Conservation (phyloP, 2,329 filamentous ascomycete genomes). For the Teratosphaeria gauchensis region DNA sequence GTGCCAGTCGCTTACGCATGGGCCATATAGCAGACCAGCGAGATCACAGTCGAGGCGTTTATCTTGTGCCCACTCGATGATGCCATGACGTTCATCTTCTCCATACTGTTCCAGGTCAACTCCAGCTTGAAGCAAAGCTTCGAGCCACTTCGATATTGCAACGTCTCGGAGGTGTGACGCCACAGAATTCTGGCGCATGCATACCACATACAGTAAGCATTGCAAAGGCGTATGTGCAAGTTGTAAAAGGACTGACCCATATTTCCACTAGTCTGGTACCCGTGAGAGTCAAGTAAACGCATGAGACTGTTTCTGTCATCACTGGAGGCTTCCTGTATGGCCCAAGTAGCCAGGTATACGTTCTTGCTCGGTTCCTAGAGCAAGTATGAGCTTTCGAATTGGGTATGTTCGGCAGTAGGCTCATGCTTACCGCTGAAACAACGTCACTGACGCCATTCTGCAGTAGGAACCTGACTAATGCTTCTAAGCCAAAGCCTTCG, state of each 20-base stretch:
- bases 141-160: not conserved
- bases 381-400: not conserved
- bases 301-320: not conserved
- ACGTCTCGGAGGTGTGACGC: not conserved
- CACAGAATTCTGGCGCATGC: too few relatives aligned
- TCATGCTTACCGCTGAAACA: not conserved
- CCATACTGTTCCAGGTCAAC: not conserved
- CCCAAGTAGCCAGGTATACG: not conserved
- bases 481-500: not conserved
- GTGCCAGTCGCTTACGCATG: not conserved
- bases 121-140: not conserved
- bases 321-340: not conserved
- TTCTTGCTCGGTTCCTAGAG: not conserved
- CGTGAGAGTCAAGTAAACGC: not conserved
- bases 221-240: too few relatives aligned
- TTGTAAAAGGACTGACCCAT: not conserved
- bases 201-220: too few relatives aligned
- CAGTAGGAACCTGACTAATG: not conserved
- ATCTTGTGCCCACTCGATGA: not conserved
- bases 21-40: not conserved
- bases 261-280: not conserved
- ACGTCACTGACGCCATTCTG: not conserved
- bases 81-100: not conserved
- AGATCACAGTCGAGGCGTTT: not conserved
- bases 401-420: not conserved